Percentiles rank a stretch among this genome's conserved stretches.
Evolutionary conservation across 2,329 filamentous ascomycete species (phyloP).

Genomic region (Clonostachys sp.): DNA sequence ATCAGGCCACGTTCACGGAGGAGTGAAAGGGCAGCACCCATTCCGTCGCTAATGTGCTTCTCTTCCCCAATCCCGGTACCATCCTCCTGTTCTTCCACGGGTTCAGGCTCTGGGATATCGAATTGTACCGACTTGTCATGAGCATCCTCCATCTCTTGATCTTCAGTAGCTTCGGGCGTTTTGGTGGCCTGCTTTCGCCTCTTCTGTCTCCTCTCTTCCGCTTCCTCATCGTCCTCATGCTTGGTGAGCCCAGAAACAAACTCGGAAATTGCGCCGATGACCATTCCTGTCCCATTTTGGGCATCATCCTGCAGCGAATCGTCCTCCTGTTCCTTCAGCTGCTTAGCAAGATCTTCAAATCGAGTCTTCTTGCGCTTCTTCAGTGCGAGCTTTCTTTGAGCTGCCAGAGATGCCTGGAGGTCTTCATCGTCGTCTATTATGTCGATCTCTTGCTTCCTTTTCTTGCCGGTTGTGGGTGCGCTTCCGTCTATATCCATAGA

Average conservation of each 20-base stretch:
- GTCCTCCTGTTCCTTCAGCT: constrained; percentile 63
- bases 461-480: constrained; percentile 43
- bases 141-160: constrained; percentile 39
- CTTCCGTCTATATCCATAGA: constrained; percentile 74
- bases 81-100: constrained; percentile 22
- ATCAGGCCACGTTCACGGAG: constrained; percentile 83
- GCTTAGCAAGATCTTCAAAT: constrained; percentile 81
- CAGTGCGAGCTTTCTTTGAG: constrained; percentile 76
- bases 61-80: constrained; percentile 81
- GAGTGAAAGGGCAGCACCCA: constrained; percentile 78
- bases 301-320: constrained; percentile 30
- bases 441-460: constrained; percentile 60
- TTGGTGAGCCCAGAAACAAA: constrained; percentile 85
- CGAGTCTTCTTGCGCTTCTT: constrained; percentile 88
- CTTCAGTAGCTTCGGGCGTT: constrained; percentile 28
- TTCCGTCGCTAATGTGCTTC: constrained; percentile 69
- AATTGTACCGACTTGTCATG: constrained; percentile 28
- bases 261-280: constrained; percentile 95
- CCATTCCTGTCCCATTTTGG: constrained; percentile 52
- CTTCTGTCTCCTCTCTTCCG: constrained; percentile 48
- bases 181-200: constrained; percentile 26
- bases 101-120: constrained; percentile 14
- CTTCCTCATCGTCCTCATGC: constrained; percentile 49
- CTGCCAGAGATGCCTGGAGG: constrained; percentile 77
- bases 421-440: constrained; percentile 89